Base-by-base conservation (phyloP, 2,329 filamentous ascomycete species). In the Fusarium aywerte region DNA sequence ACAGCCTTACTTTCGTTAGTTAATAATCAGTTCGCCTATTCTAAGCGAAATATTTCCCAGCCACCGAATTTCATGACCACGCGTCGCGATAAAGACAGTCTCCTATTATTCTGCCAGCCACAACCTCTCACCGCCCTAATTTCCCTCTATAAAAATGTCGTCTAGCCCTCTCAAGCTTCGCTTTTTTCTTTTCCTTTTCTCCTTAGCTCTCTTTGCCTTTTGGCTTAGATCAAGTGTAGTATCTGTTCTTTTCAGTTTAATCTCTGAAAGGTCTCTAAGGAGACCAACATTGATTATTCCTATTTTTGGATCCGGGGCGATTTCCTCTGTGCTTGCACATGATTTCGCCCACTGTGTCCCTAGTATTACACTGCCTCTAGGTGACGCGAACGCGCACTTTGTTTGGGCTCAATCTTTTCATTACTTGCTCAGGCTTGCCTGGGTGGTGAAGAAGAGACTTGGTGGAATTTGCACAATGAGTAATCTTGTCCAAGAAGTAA, bases 171-270 rank as follows among this genome's bases (percentile, higher is more conserved):
- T 12, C 11, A 25, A 62, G 49, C 47, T 54, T 18, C n/a, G 35
- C 36, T 62, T 35, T 29, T 32, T n/a, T 55, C 33, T 33, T 58
- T 60, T 58, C 27, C 48, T 48, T 62, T 62, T n/a, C 42, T 62
- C 58, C 20, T 62, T 55, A 62, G 58, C 57, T 62, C 58, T 62
- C 58, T 62, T 62, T 62, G 58, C 58, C 58, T 62, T 61, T 61
- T 62, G 58, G 58, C 58, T 62, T 62, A 62, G 58, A 62, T 62
- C 58, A 62, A 62, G 58, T 62, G 58, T 62, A 62, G 58, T 62
- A 62, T 62, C 58, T 62, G 58, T 62, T 62, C 58, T 62, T 62
- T 62, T 62, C 58, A 62, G 58, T 62, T 62, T 62, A 62, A 62
- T 62, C 58, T 61, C 58, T 62, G 58, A 61, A 62, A 62, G 58